These are phyloP conservation scores for Pyricularia sp. DNA, from an alignment of 2,329 filamentous ascomycete genomes.

Conservation along the genomic window DNA sequence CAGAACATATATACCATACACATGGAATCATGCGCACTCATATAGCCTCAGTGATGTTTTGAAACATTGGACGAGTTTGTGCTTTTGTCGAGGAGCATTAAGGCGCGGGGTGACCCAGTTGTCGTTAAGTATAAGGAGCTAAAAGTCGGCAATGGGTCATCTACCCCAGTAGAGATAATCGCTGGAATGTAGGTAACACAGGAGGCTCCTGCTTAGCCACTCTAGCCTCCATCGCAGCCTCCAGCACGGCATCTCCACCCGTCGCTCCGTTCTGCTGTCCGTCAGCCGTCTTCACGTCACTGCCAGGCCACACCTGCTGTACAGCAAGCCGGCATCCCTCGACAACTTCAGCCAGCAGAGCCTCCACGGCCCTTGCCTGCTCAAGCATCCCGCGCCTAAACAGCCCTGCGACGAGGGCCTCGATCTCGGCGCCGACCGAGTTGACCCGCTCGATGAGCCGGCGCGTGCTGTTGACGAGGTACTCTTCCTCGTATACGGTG, in stretches of 20 bases:
- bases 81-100: background rate
- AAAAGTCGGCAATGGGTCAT: background rate
- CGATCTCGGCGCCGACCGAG: slow-evolving; percentile 57
- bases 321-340: slow-evolving; percentile 54
- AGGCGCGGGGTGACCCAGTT: background rate
- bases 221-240: slow-evolving; percentile 32
- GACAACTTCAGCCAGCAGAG: slow-evolving; percentile 59
- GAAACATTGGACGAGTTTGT: background rate
- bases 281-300: slow-evolving; percentile 15
- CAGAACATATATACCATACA: background rate
- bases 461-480: slow-evolving; percentile 77
- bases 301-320: slow-evolving; percentile 46
- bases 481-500: slow-evolving; percentile 95
- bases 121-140: background rate
- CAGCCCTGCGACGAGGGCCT: slow-evolving; percentile 62
- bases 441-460: slow-evolving; percentile 71
- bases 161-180: slow-evolving; percentile 34
- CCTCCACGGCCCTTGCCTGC: slow-evolving; percentile 65
- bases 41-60: no score
- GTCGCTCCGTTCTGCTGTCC: slow-evolving; percentile 6
- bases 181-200: slow-evolving; percentile 31
- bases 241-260: slow-evolving; percentile 30
- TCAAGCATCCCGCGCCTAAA: slow-evolving; percentile 77
- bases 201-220: slow-evolving; percentile 34
- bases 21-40: no score